Evolutionary conservation across 805 yeast species (phyloP), one percentile per base, ranked within the genome.

Genomic region (Hanseniaspora singularis): DNA sequence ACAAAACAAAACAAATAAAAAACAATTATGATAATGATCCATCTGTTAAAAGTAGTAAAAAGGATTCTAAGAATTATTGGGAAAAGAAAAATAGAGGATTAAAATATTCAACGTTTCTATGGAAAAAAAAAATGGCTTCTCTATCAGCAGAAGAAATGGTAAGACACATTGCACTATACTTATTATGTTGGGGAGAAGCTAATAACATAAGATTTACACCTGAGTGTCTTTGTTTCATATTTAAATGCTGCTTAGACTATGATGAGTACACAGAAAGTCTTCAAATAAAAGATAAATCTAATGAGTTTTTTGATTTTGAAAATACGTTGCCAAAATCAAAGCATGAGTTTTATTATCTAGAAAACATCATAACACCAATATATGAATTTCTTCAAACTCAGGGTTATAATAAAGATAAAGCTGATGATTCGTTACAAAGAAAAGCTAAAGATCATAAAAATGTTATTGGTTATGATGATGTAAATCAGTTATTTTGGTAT

Each of bases 181-280:
- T 86, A 11, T 60, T 83, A 47, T 74, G 84, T 51, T 86, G 96
- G 96, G 94, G 95, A 0, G 96, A 86, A 58, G 86, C 95, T 0
- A 84, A 82, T 56, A 87, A 84, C 54, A 58, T 86, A 2, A 69
- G 96, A 51, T 86, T 82, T 55, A 79, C 86, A 77, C 95, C 96
- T 0, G 96, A 86, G 57, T 84, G 94, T 55, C 58, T 86, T 19
- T 84, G 94, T 51, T 86, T 87, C 54, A 74, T 86, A 22, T 85
- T 79, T 66, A 83, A 85, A 56, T 80, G 94, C 54, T 85, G 94
- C 41, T 72, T 88, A 76, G 63, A 61, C 81, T 51, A 82, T 80
- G 38, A 70, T 79, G 36, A 79, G 73, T 59, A 64, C 74, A 53
- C 69, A 73, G 47, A 47, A 22, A 36, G 16, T 24, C 14, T 34